Evolutionary conservation across 257 asterid species (phyloP), one percentile per base, ranked within the genome.

Genomic region (Apocynum venetum): DNA sequence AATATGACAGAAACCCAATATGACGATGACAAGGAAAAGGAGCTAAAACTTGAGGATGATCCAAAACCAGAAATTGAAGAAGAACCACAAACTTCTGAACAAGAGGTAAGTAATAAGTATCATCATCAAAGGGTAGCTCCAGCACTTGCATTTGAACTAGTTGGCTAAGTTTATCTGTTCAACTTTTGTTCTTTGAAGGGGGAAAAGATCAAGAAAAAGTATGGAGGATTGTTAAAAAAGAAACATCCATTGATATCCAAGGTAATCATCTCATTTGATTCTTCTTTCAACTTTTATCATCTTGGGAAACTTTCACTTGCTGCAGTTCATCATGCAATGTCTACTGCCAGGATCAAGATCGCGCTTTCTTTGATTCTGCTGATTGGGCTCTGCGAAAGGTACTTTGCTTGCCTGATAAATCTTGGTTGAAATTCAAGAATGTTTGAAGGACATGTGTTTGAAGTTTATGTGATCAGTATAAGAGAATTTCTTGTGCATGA

Each of bases 311-410:
- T 35, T 5, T 43, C 46, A 25, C 8, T 10, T 67, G 63, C 8
- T 73, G 15, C 41, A 20, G 14, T 15, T 19, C 51, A 14, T 15
- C 11, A 35, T 73, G 25, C 38, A 51, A 51, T 3, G 13, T 64
- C 13, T 71, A 53, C 36, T 77, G 36, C 48, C 83, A 93, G 98
- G 98, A 91, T 83, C 86, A 89, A 43, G 96, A 93, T 56, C 98
- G 87, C 69, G 98, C 98, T 44, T 93, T 87, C 79, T 93, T 93
- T 36, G 97, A 93, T 85, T 93, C 98, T 60, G 98, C 98, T 8
- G 98, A 91, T 76, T 93, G 98, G 98, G 97, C 92, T 71, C 82
- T 93, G 77, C 91, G 93, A 63, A 93, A 93, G 96, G 97, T 91
- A 80, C 69, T 8, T 31, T 7, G 36, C 17, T 61, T 44, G 2